Evolutionary conservation across 2,329 filamentous ascomycete genomes (phyloP), one percentile per base, ranked within the genome.

Genomic region (Pseudogymnoascus destructans): DNA sequence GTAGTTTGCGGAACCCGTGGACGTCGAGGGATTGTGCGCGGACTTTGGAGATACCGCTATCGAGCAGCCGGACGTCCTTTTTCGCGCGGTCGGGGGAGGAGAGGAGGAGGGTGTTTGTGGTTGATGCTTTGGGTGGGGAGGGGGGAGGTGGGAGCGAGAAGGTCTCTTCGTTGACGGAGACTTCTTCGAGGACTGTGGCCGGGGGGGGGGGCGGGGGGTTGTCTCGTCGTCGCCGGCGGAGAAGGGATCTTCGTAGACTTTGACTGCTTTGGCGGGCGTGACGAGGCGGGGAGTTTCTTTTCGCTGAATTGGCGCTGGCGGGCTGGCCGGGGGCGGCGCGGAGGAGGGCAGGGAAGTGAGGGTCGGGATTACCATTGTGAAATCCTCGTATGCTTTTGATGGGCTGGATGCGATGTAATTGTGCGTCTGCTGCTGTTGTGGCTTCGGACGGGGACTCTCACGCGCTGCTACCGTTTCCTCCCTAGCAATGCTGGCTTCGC

Each of bases 1-100:
- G 87, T 55, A 91, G 75, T 66, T 87, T 87, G 57, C 87, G 81
- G 75, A 91, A 89, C 59, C 87, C 87, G 67, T 90, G 86, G 3
- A 87, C 86, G 67, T 91, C 87, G n/a, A 92, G 78, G 0, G 81
- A 81, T 65, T 82, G 81, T 27, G 80, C 77, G 64, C 82, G 82
- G 64, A 91, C 84, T 62, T 87, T 86, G 57, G 82, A 75, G 63
- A 91, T 87, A 55, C 85, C 87, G 64, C 86, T 90, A 30, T 85
- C 80, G 4, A 92, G 76, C 21, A 91, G 74, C 46, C 84, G 80
- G 6, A 73, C 71, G 64, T 77, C 81, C 63, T 84, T 80, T 54
- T 77, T 77, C 3, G 72, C 66, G 65, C 80, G 82, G 8, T 84
- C 81, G 0, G 76, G 73, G 0, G 76, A 74, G 59, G 67, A 58